Evolutionary conservation across 352 stramenopile species (phyloP), one percentile per base, ranked within the genome.

Genomic region (Phytopythium litorale): DNA sequence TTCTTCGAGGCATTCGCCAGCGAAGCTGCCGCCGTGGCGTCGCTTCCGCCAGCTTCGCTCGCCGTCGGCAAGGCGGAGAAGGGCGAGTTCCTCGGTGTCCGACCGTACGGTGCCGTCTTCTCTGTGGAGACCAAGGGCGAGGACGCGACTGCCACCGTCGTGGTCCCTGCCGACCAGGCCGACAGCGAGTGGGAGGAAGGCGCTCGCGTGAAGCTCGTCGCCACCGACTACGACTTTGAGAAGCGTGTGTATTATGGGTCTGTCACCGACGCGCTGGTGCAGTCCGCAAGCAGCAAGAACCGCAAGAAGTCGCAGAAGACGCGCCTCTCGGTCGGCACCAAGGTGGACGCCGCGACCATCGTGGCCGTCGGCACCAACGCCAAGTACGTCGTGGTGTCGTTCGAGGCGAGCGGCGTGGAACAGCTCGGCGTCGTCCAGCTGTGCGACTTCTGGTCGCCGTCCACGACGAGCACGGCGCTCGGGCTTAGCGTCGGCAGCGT

Each of bases 51-150:
- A 15, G 56, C 5, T 2, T 35, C 70, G 8, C 84, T 81, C 52
- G 45, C 67, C 13, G 63, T 96, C 7, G 86, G 88, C 13, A 87
- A 86, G 73, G 88, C 76, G 1, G 83, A 91, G 58, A 91, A 92
- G 65, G 81, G 81, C 7, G 86, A 94, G 63, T 94, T 93, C 70
- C 61, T 96, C n/a, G 81, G 81, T 28, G 56, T 92, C 49, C 85
- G 87, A 53, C 81, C 81, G n/a, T 96, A 96, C 62, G 88, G 88
- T 56, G 83, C 84, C 25, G 88, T 96, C 25, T 96, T 94, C 54
- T 75, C 79, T n/a, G 57, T 96, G 1, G 77, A 88, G 30, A 16
- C 3, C 11, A 37, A 37, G 48, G 82, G 88, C 55, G 72, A 80
- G 38, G 78, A 89, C 1, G 66, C 83, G 18, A 77, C 72, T 13